These are phyloP conservation scores for Stereocaulon alpinum DNA, from an alignment of 495 filamentous ascomycete species.

Conservation along the genomic window DNA sequence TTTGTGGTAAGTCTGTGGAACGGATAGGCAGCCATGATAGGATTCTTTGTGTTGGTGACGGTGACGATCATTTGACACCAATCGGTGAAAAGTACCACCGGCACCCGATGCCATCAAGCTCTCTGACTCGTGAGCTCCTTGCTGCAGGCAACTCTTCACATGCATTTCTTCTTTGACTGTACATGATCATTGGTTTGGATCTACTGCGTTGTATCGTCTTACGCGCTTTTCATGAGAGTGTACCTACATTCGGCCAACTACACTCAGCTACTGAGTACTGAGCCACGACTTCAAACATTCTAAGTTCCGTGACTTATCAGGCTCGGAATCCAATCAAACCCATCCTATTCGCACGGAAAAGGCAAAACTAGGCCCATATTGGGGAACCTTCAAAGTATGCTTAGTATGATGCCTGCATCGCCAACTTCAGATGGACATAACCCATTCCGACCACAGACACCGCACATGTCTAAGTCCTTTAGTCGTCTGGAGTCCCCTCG, in stretches of 20 bases:
- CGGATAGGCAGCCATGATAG: neutral
- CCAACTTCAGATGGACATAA: neutral
- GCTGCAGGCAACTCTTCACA: neutral
- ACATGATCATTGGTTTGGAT: neutral
- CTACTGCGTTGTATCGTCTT: neutral
- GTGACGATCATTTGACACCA: neutral
- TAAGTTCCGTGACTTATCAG: neutral
- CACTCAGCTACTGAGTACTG: too few species aligned
- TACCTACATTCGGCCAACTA: neutral
- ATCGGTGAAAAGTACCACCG: slow-evolving; percentile 5
- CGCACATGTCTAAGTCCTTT: slow-evolving; percentile 26
- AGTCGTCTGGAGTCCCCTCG: slow-evolving; percentile 32
- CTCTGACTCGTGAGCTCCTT: neutral
- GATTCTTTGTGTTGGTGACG: neutral
- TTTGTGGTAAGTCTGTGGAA: neutral
- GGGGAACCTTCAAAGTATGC: neutral
- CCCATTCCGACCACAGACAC: neutral
- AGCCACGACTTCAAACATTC: too few species aligned
- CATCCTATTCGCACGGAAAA: neutral
- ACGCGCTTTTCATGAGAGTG: neutral
- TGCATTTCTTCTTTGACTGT: neutral
- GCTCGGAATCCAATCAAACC: neutral
- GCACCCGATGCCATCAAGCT: neutral
- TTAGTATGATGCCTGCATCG: neutral
- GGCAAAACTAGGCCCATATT: neutral